Conservation (phyloP, 2,329 filamentous ascomycete species). For the Tolypocladium capitatum region DNA sequence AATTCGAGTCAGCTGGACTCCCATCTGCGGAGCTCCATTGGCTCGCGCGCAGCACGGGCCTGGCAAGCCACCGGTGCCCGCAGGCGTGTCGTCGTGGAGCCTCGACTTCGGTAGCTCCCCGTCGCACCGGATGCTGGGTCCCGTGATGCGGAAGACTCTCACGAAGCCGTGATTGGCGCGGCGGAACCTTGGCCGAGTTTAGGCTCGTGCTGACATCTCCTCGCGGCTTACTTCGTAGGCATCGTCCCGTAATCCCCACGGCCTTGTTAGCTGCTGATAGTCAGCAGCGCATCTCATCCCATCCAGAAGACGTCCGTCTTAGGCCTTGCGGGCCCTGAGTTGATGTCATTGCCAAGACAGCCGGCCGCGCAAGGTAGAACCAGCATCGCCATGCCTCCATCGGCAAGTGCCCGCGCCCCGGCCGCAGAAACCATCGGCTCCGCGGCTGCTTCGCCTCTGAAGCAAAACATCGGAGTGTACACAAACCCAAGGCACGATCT, state of each 20-base stretch:
- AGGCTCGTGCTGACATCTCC: background rate
- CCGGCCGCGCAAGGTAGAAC: background rate
- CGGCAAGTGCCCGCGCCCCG: constrained; percentile 4
- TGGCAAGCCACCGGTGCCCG: background rate
- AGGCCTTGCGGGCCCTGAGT: background rate
- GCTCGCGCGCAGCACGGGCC: background rate
- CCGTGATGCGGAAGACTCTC: too few relatives aligned
- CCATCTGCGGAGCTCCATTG: constrained; percentile 1
- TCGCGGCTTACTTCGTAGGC: background rate
- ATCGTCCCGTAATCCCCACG: background rate
- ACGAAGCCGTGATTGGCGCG: constrained; percentile 5
- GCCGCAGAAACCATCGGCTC: constrained; percentile 11
- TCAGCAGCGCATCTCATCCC: background rate
- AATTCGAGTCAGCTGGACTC: background rate
- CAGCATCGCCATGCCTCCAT: constrained; percentile 4
- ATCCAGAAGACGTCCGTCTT: background rate
- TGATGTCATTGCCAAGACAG: background rate
- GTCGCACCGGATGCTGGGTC: background rate
- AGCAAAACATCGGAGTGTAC: constrained; percentile 90
- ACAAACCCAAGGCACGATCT: constrained; percentile 88
- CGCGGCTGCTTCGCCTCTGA: constrained; percentile 22
- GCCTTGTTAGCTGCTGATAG: background rate
- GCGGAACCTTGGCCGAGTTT: background rate
- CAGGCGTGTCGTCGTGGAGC: background rate
- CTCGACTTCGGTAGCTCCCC: background rate